Conservation (phyloP, 768 basidiomycete genomes). For the Favolaschia claudopus region DNA sequence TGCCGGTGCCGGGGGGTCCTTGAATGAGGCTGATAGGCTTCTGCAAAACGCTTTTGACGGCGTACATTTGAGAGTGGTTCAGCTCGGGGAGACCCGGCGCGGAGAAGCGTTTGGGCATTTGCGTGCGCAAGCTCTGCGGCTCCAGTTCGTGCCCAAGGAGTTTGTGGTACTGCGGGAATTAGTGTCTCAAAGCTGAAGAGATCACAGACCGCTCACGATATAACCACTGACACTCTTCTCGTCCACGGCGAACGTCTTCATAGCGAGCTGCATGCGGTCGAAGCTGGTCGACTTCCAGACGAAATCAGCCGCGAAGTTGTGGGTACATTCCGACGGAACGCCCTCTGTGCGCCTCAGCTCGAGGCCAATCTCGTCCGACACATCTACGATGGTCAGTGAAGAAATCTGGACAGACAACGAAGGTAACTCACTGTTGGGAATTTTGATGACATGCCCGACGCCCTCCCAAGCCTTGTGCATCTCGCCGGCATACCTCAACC, state of each 20-base stretch:
- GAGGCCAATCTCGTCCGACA: slow-evolving; percentile 96
- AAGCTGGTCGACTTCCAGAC: slow-evolving; percentile 99
- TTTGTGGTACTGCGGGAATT: slow-evolving; percentile 84
- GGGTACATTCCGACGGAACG: slow-evolving; percentile 92
- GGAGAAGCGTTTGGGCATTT: slow-evolving; percentile 97
- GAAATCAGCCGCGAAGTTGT: slow-evolving; percentile 97
- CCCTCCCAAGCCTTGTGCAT: slow-evolving; percentile 96
- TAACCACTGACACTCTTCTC: slow-evolving; percentile 99
- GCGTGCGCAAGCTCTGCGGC: slow-evolving; percentile 87
- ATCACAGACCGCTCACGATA: slow-evolving; percentile 67
- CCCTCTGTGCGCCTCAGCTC: slow-evolving; percentile 91
- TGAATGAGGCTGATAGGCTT: slow-evolving; percentile 98
- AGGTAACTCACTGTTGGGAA: slow-evolving; percentile 87
- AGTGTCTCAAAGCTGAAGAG: slow-evolving; percentile 1
- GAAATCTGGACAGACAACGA: background rate
- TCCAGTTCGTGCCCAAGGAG: slow-evolving; percentile 97
- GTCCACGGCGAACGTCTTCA: slow-evolving; percentile 99
- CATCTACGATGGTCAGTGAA: slow-evolving; percentile 62
- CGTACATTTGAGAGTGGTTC: slow-evolving; percentile 99
- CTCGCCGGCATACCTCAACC: slow-evolving; percentile 89
- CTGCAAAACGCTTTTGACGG: slow-evolving; percentile 98
- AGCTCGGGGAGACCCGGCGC: slow-evolving; percentile 97
- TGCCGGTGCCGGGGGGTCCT: slow-evolving; percentile 98
- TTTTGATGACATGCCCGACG: slow-evolving; percentile 97
- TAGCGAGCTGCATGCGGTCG: slow-evolving; percentile 98